Percentiles rank a stretch among this genome's conserved stretches.
Evolutionary conservation across 805 yeast species (phyloP).

Genomic region (Ogataea neopini): DNA sequence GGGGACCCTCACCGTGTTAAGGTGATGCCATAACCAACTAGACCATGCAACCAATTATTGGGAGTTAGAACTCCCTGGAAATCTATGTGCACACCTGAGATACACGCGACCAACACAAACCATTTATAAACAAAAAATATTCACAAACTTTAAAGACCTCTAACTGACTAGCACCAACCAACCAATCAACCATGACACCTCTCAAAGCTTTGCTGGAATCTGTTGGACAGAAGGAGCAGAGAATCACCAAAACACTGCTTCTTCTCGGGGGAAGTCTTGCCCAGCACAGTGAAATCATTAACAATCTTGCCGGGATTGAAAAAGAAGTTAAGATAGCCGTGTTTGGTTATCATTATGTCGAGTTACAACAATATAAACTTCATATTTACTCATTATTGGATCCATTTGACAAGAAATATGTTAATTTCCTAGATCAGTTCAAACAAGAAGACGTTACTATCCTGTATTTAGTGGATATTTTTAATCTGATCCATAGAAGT

Average conservation of each 20-base stretch:
- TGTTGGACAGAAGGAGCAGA: conserved; percentile 6
- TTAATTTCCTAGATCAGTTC: conserved; percentile 2
- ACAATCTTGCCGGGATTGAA: neutral
- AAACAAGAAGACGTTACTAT: conserved; percentile 1
- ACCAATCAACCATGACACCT: conserved; percentile 1
- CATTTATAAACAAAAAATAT: neutral
- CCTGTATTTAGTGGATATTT: conserved; percentile 10
- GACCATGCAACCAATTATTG: conserved; percentile 83
- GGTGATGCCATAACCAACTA: conserved; percentile 99
- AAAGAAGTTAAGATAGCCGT: conserved; percentile 4
- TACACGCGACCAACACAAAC: neutral
- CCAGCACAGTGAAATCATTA: conserved; percentile 9
- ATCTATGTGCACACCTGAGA: too few relatives aligned
- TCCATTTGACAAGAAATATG: conserved; percentile 2
- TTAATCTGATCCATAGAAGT: neutral
- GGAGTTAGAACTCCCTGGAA: too few relatives aligned
- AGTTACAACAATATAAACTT: conserved; percentile 9
- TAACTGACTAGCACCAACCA: neutral
- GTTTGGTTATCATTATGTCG: conserved; percentile 15
- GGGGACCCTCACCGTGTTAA: conserved; percentile 99
- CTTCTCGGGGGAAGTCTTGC: conserved; percentile 13
- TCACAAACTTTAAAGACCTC: too few relatives aligned
- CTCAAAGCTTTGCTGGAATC: conserved; percentile 14
- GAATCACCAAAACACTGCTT: conserved; percentile 3
- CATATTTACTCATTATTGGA: conserved; percentile 15